phyloP scores from a whole-genome alignment of 306 rosid genomes.

The Castanospermum australe region DNA sequence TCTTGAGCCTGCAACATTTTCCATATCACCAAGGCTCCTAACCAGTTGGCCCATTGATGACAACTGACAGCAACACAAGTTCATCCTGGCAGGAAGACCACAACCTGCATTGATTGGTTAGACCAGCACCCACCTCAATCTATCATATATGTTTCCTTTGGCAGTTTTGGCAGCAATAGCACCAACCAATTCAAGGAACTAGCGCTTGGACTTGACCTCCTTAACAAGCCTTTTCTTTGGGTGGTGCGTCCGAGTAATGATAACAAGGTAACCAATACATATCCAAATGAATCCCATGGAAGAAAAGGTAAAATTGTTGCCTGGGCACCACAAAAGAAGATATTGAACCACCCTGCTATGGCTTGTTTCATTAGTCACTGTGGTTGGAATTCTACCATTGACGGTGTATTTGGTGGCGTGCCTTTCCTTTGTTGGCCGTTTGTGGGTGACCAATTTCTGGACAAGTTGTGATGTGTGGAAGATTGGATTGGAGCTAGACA shows the following conservation, averaged over 20 bases:
- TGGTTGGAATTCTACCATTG: too few species aligned
- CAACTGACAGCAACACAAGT: neutral
- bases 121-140: conserved; percentile 6
- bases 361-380: too few species aligned
- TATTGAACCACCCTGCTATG: too few species aligned
- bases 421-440: conserved; percentile 37
- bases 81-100: conserved; percentile 10
- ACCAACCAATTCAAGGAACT: conserved; percentile 1
- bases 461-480: conserved; percentile 27
- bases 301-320: too few species aligned
- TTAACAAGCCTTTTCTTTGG: conserved; percentile 12
- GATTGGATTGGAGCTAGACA: neutral
- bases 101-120: neutral
- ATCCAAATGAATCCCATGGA: conserved; percentile 25
- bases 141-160: conserved; percentile 6
- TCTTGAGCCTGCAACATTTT: too few species aligned
- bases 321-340: too few species aligned
- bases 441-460: conserved; percentile 1
- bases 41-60: neutral
- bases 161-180: too few species aligned
- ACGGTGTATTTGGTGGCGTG: conserved; percentile 28
- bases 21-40: too few species aligned
- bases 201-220: conserved; percentile 2
- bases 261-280: neutral
- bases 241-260: neutral